A percentile compares a stretch with the other conserved stretches of the same genome.
These are phyloP conservation scores for Dalechampia spathulata DNA, from an alignment of 441 rosid species.

Conservation along the genomic window DNA sequence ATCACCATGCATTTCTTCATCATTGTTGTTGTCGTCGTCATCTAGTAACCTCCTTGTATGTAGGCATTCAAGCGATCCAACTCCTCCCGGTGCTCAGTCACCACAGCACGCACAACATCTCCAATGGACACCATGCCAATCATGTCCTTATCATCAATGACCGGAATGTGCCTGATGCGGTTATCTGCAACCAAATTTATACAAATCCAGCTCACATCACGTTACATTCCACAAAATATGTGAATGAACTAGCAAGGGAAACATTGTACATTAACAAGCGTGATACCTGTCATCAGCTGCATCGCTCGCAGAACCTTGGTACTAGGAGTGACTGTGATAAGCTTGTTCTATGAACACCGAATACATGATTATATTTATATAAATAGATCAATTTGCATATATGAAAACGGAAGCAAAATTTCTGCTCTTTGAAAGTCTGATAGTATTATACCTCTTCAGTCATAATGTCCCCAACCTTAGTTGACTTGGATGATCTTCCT, in stretches of 20 bases:
- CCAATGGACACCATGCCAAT: constrained; percentile 94
- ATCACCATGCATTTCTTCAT: background rate
- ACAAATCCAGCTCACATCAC: background rate
- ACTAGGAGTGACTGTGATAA: constrained; percentile 76
- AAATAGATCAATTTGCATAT: background rate
- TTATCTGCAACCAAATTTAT: constrained; percentile 43
- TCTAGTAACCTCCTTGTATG: constrained; percentile 93
- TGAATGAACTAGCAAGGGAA: background rate
- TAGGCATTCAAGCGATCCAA: constrained; percentile 76
- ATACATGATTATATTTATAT: background rate
- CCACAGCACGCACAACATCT: constrained; percentile 98
- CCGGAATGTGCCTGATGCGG: constrained; percentile 94
- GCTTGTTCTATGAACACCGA: constrained; percentile 59
- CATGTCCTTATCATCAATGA: constrained; percentile 64
- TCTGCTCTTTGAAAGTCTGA: background rate
- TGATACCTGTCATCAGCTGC: constrained; percentile 92
- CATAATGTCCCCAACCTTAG: constrained; percentile 97
- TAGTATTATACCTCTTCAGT: constrained; percentile 76
- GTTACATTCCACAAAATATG: background rate
- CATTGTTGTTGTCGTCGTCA: constrained; percentile 22
- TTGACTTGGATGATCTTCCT: constrained; percentile 94
- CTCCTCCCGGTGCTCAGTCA: constrained; percentile 83
- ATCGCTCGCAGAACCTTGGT: constrained; percentile 89
- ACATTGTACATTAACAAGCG: no score
- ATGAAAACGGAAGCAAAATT: constrained; percentile 2